A percentile compares a stretch with the other conserved stretches of the same genome.
These are phyloP conservation scores for Botryotinia globosa DNA, from an alignment of 2,329 filamentous ascomycete genomes.

Conservation along the genomic window DNA sequence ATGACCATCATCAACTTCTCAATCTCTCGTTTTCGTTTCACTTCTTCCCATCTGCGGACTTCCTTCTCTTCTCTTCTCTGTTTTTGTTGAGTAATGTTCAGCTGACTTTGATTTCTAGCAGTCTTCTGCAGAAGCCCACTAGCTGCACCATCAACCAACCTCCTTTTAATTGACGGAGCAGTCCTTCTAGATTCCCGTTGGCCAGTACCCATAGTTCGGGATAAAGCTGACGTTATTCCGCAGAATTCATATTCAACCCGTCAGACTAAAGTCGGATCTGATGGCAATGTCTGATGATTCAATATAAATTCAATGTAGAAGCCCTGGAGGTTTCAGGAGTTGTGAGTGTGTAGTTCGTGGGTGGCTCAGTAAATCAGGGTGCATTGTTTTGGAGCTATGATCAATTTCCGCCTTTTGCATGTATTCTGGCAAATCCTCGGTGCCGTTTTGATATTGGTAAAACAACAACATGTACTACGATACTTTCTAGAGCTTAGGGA, in stretches of 20 bases:
- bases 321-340: not conserved
- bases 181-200: not conserved
- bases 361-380: not conserved
- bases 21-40: not conserved
- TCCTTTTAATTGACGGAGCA: slow-evolving; percentile 1
- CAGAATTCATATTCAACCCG: not conserved
- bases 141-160: not conserved
- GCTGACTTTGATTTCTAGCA: not conserved
- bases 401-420: not conserved
- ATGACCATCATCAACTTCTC: not conserved
- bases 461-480: not conserved
- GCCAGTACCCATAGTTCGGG: not conserved
- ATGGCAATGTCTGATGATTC: not conserved
- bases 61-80: not conserved
- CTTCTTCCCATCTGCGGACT: not conserved
- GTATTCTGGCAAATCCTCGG: slow-evolving; percentile 1
- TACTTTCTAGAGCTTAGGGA: not conserved
- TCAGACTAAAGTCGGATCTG: not conserved
- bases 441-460: not conserved
- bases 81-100: not conserved
- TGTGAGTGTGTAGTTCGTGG: not conserved
- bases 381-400: slow-evolving; percentile 1
- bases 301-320: not conserved
- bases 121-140: slow-evolving; percentile 5
- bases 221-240: not conserved